Evolutionary conservation across 352 stramenopile genomes (phyloP).

Genomic region (Globisporangium barbulae): DNA sequence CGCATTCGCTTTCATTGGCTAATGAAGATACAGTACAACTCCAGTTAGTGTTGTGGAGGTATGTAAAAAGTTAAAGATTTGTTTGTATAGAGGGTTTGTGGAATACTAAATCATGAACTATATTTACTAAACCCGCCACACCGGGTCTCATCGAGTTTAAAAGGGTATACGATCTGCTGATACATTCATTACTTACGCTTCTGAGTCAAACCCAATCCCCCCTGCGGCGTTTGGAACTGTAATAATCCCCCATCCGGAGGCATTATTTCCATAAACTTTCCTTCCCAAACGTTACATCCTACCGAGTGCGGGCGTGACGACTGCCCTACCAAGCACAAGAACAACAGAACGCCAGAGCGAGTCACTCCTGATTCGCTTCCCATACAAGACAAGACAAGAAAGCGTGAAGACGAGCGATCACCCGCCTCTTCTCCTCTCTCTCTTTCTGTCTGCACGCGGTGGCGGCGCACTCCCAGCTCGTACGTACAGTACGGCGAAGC

Average conservation of each 20-base stretch:
- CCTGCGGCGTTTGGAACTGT: no score
- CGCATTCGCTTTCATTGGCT: conserved; percentile 10
- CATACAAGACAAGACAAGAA: background rate
- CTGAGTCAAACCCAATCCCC: no score
- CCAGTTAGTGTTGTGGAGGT: no score
- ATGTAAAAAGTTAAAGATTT: background rate
- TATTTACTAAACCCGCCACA: no score
- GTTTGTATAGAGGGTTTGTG: no score
- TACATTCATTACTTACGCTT: no score
- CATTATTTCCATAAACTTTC: background rate
- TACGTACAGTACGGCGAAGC: background rate
- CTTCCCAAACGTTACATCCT: background rate
- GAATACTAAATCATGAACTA: no score
- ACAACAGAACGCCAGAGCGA: background rate
- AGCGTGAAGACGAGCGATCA: background rate
- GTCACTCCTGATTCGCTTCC: conserved; percentile 1
- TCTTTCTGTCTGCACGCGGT: background rate
- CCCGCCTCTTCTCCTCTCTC: background rate
- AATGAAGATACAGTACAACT: background rate
- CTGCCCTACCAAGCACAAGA: background rate
- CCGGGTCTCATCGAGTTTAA: no score
- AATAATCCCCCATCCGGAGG: no score
- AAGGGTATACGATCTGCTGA: no score
- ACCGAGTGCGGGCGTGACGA: background rate
- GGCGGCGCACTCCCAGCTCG: no score